Percentiles rank a stretch among this genome's conserved stretches.
phyloP scores from a whole-genome alignment of 2,329 filamentous ascomycete genomes.

The Talaromyces sp. region DNA sequence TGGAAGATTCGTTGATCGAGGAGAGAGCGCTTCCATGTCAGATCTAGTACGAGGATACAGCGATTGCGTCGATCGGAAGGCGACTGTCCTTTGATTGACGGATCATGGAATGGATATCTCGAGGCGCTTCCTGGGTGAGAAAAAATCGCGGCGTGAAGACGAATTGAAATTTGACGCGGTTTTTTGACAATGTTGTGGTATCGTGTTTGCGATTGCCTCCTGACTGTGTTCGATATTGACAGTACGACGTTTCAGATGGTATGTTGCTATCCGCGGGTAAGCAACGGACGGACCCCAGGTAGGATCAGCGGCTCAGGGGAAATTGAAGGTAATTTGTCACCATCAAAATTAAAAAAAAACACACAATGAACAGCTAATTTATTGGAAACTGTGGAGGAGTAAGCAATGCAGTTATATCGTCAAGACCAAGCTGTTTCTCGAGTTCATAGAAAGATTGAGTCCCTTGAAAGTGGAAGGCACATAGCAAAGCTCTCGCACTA shows the following conservation, averaged over 20 bases:
- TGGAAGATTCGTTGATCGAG: constrained; percentile 47
- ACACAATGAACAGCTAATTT: background rate
- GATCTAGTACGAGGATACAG: background rate
- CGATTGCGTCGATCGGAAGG: background rate
- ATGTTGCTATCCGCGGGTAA: constrained; percentile 4
- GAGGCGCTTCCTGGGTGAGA: constrained; percentile 10
- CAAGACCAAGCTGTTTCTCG: background rate
- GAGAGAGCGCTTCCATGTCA: constrained; percentile 49
- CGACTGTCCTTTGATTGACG: background rate
- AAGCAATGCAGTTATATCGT: background rate
- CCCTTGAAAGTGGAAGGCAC: constrained; percentile 1
- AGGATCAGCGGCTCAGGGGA: constrained; percentile 18
- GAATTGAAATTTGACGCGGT: background rate
- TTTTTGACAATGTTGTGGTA: background rate
- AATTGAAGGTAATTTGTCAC: background rate
- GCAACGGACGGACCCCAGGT: constrained; percentile 12
- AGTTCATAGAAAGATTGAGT: background rate
- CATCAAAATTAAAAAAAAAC: background rate
- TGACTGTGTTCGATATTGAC: background rate
- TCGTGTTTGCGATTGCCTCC: constrained; percentile 8
- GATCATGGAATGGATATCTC: background rate
- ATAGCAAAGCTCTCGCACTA: background rate
- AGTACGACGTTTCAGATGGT: constrained; percentile 4
- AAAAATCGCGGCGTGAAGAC: background rate
- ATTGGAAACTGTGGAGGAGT: background rate